Evolutionary conservation across 1,139 yeast species (phyloP).

Genomic region (Petasospora rhodanensis): DNA sequence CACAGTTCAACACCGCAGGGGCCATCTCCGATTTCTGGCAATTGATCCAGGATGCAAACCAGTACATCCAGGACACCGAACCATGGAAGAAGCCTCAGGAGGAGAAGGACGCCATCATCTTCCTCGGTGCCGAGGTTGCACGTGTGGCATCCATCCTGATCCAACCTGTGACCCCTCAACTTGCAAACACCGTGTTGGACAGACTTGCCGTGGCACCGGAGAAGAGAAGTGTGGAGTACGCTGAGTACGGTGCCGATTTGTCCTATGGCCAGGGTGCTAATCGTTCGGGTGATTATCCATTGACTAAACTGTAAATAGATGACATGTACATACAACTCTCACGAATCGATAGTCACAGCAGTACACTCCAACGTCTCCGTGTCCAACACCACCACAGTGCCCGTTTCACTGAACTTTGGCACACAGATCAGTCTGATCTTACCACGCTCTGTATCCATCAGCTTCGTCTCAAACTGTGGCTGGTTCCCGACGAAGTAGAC

Average conservation of each 20-base stretch:
- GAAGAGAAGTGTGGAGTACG: conserved; percentile 37
- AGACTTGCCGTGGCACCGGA: conserved; percentile 44
- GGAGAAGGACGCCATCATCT: conserved; percentile 51
- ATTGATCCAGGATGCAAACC: conserved; percentile 58
- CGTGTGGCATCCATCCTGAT: conserved; percentile 65
- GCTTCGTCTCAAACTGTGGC: conserved; percentile 44
- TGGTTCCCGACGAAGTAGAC: conserved; percentile 87
- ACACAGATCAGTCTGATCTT: conserved; percentile 55
- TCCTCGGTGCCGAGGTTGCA: conserved; percentile 63
- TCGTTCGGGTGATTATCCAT: conserved; percentile 39
- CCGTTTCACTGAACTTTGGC: conserved; percentile 66
- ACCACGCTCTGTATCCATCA: conserved; percentile 27
- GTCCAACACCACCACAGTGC: conserved; percentile 66
- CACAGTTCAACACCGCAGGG: conserved; percentile 48
- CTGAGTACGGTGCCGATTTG: conserved; percentile 43
- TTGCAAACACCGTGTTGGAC: conserved; percentile 56
- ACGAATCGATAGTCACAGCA: conserved; percentile 34
- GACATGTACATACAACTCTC: no score
- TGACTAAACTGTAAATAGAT: conserved; percentile 27
- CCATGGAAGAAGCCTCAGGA: conserved; percentile 49
- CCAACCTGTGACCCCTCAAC: conserved; percentile 67
- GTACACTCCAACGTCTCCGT: conserved; percentile 51
- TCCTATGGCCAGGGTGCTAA: conserved; percentile 44
- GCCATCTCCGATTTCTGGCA: conserved; percentile 65
- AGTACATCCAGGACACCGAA: conserved; percentile 51